These are phyloP conservation scores for Fomitopsis pulvina DNA, from an alignment of 768 basidiomycete species.

Conservation along the genomic window DNA sequence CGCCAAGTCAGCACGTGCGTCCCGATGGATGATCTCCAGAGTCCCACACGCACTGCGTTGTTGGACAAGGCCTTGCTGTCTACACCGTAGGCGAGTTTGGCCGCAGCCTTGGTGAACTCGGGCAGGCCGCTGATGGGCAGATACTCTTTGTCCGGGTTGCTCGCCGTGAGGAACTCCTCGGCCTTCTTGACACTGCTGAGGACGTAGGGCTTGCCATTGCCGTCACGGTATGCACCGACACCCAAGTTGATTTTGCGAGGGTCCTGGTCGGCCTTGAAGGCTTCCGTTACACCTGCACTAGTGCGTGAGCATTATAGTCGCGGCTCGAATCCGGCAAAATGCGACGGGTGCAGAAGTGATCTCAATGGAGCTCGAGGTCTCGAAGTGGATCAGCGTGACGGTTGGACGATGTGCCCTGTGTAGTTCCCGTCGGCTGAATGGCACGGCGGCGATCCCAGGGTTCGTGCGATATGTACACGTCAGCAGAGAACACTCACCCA, in stretches of 20 bases:
- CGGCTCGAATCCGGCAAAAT: no score
- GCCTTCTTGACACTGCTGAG: conserved; percentile 88
- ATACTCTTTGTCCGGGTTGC: conserved; percentile 88
- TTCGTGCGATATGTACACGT: conserved; percentile 4
- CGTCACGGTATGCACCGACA: conserved; percentile 95
- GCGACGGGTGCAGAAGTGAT: not conserved
- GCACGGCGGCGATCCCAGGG: conserved; percentile 2
- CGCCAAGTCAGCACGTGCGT: no score
- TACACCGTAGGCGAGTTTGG: conserved; percentile 85
- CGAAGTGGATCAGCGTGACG: not conserved
- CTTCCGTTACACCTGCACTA: conserved; percentile 74
- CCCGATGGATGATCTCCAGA: not conserved
- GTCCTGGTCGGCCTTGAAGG: conserved; percentile 93
- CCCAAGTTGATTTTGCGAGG: conserved; percentile 95
- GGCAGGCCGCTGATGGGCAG: conserved; percentile 90
- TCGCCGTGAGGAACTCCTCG: conserved; percentile 61
- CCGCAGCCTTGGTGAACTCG: conserved; percentile 80
- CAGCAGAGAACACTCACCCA: conserved; percentile 47
- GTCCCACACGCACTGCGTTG: conserved; percentile 51
- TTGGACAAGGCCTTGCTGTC: conserved; percentile 68
- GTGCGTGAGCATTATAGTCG: conserved; percentile 6
- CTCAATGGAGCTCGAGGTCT: not conserved
- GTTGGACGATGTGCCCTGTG: not conserved
- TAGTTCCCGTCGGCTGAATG: no score
- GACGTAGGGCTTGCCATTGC: conserved; percentile 91